Percentiles rank a stretch among this genome's conserved stretches.
phyloP scores from a whole-genome alignment of 192 early-diverging fungal species.

The Diversispora epigaea region DNA sequence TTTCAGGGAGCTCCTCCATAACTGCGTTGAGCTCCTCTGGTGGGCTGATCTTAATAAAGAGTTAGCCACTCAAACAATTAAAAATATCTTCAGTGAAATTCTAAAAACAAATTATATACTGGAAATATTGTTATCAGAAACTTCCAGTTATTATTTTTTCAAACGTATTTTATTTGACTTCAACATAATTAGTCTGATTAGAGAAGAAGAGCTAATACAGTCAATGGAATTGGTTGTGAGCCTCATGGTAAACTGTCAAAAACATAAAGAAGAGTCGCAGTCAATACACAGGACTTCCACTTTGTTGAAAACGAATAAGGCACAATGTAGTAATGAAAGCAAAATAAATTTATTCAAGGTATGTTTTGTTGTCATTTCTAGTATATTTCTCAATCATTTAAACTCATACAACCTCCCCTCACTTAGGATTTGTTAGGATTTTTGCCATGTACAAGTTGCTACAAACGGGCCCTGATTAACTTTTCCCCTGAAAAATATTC shows the following conservation, averaged over 20 bases:
- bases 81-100: background rate
- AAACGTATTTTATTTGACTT: conserved; percentile 1
- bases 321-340: no score
- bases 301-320: background rate
- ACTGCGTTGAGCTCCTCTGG: conserved; percentile 6
- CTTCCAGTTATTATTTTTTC: background rate
- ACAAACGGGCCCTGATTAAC: background rate
- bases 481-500: background rate
- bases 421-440: background rate
- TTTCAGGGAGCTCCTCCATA: background rate
- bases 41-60: no score
- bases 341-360: background rate
- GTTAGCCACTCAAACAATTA: background rate
- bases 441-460: background rate
- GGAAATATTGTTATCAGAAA: background rate
- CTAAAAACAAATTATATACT: background rate
- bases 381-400: background rate
- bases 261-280: background rate
- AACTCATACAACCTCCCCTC: background rate
- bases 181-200: background rate
- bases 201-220: background rate
- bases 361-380: background rate
- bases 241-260: background rate
- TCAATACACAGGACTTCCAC: background rate
- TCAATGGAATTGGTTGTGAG: background rate